A percentile compares a stretch with the other conserved stretches of the same genome.
Evolutionary conservation across 2,329 filamentous ascomycete species (phyloP).

Genomic region (Sarocladiaceae sp.): DNA sequence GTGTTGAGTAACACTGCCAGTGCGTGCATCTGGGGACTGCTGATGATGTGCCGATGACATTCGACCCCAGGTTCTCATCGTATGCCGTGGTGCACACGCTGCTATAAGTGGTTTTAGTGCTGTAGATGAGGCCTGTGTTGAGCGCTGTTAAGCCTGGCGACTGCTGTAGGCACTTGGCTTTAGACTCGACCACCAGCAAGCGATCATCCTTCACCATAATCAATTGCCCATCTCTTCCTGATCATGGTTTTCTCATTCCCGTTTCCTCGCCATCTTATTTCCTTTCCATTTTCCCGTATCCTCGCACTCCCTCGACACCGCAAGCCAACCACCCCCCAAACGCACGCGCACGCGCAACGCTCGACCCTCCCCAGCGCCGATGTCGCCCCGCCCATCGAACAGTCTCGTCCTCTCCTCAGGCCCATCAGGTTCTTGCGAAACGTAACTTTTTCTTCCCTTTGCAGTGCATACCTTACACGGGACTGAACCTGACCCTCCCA

Average conservation of each 20-base stretch:
- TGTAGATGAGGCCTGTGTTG: too few species aligned
- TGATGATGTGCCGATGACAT: too few species aligned
- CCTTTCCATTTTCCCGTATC: neutral
- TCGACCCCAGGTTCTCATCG: too few species aligned
- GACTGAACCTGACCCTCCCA: neutral
- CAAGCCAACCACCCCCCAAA: neutral
- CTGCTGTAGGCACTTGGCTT: too few species aligned
- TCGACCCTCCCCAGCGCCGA: neutral
- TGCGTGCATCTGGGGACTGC: too few species aligned
- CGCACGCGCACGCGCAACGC: neutral
- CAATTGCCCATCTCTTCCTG: too few species aligned
- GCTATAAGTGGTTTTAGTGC: too few species aligned
- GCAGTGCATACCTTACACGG: neutral
- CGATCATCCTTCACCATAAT: too few species aligned
- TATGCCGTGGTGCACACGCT: too few species aligned
- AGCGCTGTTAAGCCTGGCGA: too few species aligned
- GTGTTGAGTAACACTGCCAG: too few species aligned
- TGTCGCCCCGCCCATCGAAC: slow-evolving; percentile 9
- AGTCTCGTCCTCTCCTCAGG: slow-evolving; percentile 8
- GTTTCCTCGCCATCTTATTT: neutral
- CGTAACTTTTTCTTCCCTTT: slow-evolving; percentile 3
- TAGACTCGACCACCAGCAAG: too few species aligned
- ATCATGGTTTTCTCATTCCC: neutral
- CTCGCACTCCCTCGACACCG: neutral
- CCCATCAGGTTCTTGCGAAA: slow-evolving; percentile 5